Percentiles rank a stretch among this genome's conserved stretches.
phyloP scores from a whole-genome alignment of 305 asterid genomes.

The Fraxinus sp. region DNA sequence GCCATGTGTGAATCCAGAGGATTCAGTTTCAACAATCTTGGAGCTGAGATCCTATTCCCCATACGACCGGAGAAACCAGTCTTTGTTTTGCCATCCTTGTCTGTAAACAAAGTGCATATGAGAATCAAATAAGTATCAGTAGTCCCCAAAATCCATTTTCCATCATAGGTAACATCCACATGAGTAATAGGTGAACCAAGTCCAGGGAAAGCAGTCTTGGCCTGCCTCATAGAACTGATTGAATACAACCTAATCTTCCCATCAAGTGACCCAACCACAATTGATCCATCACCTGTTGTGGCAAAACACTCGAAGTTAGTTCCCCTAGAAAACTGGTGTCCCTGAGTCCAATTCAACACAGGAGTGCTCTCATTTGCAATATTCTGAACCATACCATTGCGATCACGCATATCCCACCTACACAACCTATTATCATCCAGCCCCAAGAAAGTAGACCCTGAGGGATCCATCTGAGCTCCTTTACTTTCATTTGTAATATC shows the following conservation, averaged over 20 bases:
- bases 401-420: slow-evolving; percentile 99
- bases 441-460: slow-evolving; percentile 94
- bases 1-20: slow-evolving; percentile 90
- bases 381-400: slow-evolving; percentile 78
- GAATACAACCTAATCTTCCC: slow-evolving; percentile 97
- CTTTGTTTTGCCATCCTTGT: slow-evolving; percentile 80
- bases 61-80: slow-evolving; percentile 92
- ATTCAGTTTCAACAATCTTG: slow-evolving; percentile 80
- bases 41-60: slow-evolving; percentile 89
- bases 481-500: slow-evolving; percentile 88
- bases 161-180: slow-evolving; percentile 95
- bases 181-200: slow-evolving; percentile 96
- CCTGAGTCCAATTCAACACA: slow-evolving; percentile 94
- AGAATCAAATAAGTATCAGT: slow-evolving; percentile 84
- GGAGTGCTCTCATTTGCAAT: slow-evolving; percentile 75
- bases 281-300: slow-evolving; percentile 94
- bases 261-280: slow-evolving; percentile 95
- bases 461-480: slow-evolving; percentile 94
- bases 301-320: slow-evolving; percentile 98
- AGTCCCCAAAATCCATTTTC: slow-evolving; percentile 96
- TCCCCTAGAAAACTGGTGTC: slow-evolving; percentile 96
- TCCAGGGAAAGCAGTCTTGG: slow-evolving; percentile 98
- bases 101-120: slow-evolving; percentile 78
- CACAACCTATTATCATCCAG: slow-evolving; percentile 90
- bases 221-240: slow-evolving; percentile 84